Evolutionary conservation across 371 early-diverging fungal genomes (phyloP), one percentile per base, ranked within the genome.

Genomic region (Entomophthora muscae): DNA sequence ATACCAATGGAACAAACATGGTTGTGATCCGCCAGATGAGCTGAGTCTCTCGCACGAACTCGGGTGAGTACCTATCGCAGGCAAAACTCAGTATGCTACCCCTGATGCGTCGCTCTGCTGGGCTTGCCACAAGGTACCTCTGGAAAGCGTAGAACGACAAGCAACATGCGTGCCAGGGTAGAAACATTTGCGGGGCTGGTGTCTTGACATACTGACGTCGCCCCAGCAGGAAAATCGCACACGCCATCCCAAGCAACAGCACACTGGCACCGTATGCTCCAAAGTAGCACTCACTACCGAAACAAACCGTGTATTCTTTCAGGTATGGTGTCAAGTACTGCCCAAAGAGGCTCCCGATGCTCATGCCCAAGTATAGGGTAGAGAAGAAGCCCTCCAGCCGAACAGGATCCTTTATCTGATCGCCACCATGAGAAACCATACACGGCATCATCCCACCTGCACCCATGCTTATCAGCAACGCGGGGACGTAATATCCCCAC

Each of bases 401-500:
- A 22, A 55, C 56, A 7, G 27, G n/a, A 33, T 29, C 29, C 21
- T 55, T 29, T 22, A 76, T 76, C 63, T 78, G 78, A 33, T 78
- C 78, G 61, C 75, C 76, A 32, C 75, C 76, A 32, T 74, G 70
- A 54, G 78, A 74, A 57, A 76, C 73, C 0, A 78, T 76, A 57
- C 75, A 75, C 7, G 75, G 66, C 33, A 75, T 76, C 66, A 77
- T 75, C 67, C 78, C 78, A 68, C 78, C 78, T 10, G 75, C 74
- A 64, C 73, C 78, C 21, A 77, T 66, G 66, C 31, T 24, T 22
- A 53, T 26, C 22, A 63, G 26, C 0, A 53, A 23, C 21, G n/a
- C 3, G 27, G 64, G 64, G 0, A 56, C 22, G 22, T 57, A 28
- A 32, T 28, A n/a, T 1, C 26, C 7, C 32, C 51, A 29, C 32